Conservation (phyloP, 495 filamentous ascomycete species). For the Aspergillus conjunctus region DNA sequence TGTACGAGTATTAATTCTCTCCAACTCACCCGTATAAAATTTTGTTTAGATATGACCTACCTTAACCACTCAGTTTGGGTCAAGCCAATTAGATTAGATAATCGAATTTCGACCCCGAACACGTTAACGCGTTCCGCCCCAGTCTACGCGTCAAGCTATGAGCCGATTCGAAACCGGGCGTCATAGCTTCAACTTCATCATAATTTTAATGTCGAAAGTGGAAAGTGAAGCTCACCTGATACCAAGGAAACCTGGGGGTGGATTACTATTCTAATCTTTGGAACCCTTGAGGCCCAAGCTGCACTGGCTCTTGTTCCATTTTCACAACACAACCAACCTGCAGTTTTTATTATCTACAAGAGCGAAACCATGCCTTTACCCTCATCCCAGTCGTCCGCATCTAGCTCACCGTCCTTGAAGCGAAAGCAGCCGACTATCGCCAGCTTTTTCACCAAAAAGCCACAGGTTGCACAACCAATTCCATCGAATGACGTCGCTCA, state of each 20-base stretch:
- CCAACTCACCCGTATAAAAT: too few relatives aligned
- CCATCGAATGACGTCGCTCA: constrained; percentile 18
- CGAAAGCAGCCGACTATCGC: constrained; percentile 81
- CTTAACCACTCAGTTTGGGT: too few relatives aligned
- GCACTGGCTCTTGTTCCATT: too few relatives aligned
- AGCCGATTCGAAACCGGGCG: not conserved
- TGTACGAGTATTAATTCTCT: too few relatives aligned
- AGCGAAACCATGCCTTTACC: constrained; percentile 35
- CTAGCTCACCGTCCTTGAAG: constrained; percentile 43
- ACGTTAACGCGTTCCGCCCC: constrained; percentile 19
- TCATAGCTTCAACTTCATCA: not conserved
- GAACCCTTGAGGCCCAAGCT: too few relatives aligned
- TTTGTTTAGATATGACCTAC: not conserved
- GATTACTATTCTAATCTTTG: not conserved
- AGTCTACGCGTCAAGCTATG: constrained; percentile 33
- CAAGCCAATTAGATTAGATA: constrained; percentile 27
- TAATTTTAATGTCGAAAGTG: not conserved
- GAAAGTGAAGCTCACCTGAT: not conserved
- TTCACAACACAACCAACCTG: not conserved
- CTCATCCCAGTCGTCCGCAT: constrained; percentile 43
- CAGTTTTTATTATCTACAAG: not conserved
- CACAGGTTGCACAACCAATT: constrained; percentile 32
- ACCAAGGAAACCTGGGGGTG: not conserved
- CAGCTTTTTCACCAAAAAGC: constrained; percentile 78
- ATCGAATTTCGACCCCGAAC: constrained; percentile 21